These are phyloP conservation scores for Ceratocystis eucalypticola DNA, from an alignment of 2,329 filamentous ascomycete species.

Conservation along the genomic window DNA sequence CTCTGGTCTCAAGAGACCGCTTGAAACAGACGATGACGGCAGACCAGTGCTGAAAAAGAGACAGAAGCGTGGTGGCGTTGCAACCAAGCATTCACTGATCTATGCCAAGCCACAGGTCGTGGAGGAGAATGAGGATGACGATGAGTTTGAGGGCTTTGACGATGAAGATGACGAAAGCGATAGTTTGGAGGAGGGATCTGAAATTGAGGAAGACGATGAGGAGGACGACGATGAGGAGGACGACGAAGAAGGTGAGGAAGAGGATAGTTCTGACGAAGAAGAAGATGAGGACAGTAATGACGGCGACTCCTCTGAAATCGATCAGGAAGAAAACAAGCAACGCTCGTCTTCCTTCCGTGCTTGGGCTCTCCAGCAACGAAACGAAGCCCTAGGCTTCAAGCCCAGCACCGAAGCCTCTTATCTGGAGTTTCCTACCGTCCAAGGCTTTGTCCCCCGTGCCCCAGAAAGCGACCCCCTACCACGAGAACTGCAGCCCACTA, in stretches of 20 bases:
- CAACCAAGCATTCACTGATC: slow-evolving; percentile 38
- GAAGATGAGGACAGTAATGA: slow-evolving; percentile 23
- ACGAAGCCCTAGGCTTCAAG: slow-evolving; percentile 60
- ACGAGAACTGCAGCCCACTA: slow-evolving; percentile 48
- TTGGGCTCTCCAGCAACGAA: slow-evolving; percentile 80
- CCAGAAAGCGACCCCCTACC: slow-evolving; percentile 60
- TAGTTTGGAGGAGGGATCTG: slow-evolving; percentile 15
- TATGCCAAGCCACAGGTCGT: slow-evolving; percentile 30
- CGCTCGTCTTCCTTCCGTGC: slow-evolving; percentile 66
- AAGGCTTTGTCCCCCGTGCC: slow-evolving; percentile 52
- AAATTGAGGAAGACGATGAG: slow-evolving; percentile 22
- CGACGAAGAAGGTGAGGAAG: slow-evolving; percentile 24
- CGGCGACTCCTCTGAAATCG: slow-evolving; percentile 26
- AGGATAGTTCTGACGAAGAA: slow-evolving; percentile 21
- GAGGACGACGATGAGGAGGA: slow-evolving; percentile 23
- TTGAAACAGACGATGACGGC: slow-evolving; percentile 67
- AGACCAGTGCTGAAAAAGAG: slow-evolving; percentile 71
- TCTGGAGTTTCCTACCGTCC: slow-evolving; percentile 41
- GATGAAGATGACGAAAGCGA: slow-evolving; percentile 29
- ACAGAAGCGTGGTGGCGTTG: slow-evolving; percentile 54
- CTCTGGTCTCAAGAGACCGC: slow-evolving; percentile 71
- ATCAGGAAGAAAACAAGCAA: slow-evolving; percentile 25
- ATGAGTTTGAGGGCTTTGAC: slow-evolving; percentile 34
- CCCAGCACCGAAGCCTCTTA: slow-evolving; percentile 32
- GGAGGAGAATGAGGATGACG: slow-evolving; percentile 38